Evolutionary conservation across 148 eudicot genomes (phyloP).

Genomic region (Dianthus caryophyllus): DNA sequence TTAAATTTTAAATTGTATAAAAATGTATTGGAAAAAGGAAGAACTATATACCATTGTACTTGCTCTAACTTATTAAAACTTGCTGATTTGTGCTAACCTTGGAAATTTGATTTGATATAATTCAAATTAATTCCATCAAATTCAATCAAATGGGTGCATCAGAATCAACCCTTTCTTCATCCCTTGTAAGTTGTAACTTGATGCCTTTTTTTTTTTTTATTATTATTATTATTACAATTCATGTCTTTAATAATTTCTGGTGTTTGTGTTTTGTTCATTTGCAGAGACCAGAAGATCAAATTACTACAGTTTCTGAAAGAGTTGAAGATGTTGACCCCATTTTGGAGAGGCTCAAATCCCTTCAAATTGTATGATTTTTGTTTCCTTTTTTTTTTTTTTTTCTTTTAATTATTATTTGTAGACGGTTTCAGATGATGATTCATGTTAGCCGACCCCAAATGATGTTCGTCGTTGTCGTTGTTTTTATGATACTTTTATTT

Average conservation of each 20-base stretch:
- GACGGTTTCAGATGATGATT: too few species aligned
- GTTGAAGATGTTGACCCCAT: slow-evolving; percentile 62
- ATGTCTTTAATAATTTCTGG: neutral
- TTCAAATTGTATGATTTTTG: slow-evolving; percentile 52
- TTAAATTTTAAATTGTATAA: too few species aligned
- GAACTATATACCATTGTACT: too few species aligned
- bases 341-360: slow-evolving; percentile 63
- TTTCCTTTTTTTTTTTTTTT: neutral
- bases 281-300: slow-evolving; percentile 60
- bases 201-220: neutral
- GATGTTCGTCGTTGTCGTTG: too few species aligned
- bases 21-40: too few species aligned
- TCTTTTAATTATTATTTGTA: neutral
- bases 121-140: neutral
- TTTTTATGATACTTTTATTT: too few species aligned
- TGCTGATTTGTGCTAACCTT: too few species aligned
- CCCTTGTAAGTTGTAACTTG: slow-evolving; percentile 26
- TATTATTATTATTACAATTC: neutral
- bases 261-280: neutral
- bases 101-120: too few species aligned
- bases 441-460: too few species aligned
- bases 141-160: slow-evolving; percentile 48
- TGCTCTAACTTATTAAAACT: too few species aligned
- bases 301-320: slow-evolving; percentile 80
- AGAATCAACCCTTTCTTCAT: slow-evolving; percentile 47